phyloP scores from a whole-genome alignment of 768 basidiomycete species.

The Phanerodontia chrysosporium region DNA sequence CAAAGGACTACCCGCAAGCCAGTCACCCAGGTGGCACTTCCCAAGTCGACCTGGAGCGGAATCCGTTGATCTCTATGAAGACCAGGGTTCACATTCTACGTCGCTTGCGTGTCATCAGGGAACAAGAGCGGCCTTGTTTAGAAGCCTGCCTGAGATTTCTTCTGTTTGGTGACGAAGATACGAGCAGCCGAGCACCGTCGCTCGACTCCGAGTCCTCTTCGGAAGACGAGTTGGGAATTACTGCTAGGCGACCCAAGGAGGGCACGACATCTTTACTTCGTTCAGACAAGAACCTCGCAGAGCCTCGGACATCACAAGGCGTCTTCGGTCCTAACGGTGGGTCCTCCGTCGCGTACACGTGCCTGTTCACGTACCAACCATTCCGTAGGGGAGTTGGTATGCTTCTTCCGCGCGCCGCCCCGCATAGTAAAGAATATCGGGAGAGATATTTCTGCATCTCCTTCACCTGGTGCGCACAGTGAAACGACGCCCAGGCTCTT shows the following conservation, averaged over 20 bases:
- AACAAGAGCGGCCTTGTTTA: conserved; percentile 75
- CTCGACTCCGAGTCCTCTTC: conserved; percentile 62
- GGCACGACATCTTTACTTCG: conserved; percentile 51
- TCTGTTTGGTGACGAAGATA: conserved; percentile 63
- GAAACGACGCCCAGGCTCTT: conserved; percentile 32
- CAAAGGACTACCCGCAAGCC: conserved; percentile 70
- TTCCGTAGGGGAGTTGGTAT: conserved; percentile 71
- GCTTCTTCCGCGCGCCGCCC: conserved; percentile 78
- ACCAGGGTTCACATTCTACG: conserved; percentile 77
- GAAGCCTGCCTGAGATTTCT: conserved; percentile 82
- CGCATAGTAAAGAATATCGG: conserved; percentile 61
- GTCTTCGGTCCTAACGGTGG: conserved; percentile 86
- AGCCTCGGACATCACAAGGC: conserved; percentile 83
- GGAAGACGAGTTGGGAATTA: conserved; percentile 50
- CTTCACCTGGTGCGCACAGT: conserved; percentile 26
- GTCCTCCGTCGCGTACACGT: conserved; percentile 7
- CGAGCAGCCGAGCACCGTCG: conserved; percentile 33
- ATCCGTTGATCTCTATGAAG: conserved; percentile 72
- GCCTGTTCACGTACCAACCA: neutral
- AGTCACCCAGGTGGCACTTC: conserved; percentile 62
- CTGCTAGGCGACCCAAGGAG: conserved; percentile 40
- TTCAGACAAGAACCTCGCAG: conserved; percentile 73
- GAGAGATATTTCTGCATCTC: conserved; percentile 44
- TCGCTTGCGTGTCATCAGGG: conserved; percentile 67
- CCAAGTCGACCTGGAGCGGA: conserved; percentile 78